Evolutionary conservation across 345 rosid species (phyloP).

Genomic region (Syzygium aqueum): DNA sequence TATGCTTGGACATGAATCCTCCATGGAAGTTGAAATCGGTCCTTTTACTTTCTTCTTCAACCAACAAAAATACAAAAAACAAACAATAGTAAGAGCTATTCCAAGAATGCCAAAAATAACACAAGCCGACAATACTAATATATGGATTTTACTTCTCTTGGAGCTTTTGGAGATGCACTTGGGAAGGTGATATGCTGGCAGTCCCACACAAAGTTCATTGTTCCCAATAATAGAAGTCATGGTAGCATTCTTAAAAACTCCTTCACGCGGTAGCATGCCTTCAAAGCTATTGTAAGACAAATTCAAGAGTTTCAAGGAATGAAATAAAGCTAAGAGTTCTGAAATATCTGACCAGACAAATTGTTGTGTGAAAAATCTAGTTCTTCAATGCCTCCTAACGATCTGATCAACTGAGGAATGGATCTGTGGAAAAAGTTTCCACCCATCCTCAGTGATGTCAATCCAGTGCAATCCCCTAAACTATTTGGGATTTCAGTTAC

Average conservation of each 20-base stretch:
- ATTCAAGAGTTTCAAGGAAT: background rate
- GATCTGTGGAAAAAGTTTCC: background rate
- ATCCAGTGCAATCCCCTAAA: background rate
- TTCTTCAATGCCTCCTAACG: background rate
- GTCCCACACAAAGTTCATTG: fast-evolving
- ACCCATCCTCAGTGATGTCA: fast-evolving
- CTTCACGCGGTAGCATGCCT: background rate
- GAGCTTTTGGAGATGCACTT: background rate
- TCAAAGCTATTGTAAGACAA: background rate
- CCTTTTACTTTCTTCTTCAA: background rate
- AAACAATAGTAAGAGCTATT: background rate
- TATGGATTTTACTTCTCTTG: background rate
- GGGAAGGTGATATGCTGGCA: background rate
- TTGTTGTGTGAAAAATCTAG: background rate
- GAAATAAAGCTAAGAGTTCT: fast-evolving
- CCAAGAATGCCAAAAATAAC: background rate
- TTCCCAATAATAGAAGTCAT: background rate
- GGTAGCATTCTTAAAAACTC: background rate
- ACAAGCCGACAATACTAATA: fast-evolving
- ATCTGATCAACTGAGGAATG: background rate
- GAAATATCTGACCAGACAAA: background rate
- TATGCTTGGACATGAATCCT: background rate
- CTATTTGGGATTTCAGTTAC: background rate
- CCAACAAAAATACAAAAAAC: fast-evolving
- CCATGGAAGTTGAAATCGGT: background rate